Percentiles rank a stretch among this genome's conserved stretches.
Evolutionary conservation across 2,329 filamentous ascomycete genomes (phyloP).

Genomic region (Cercospora citrullina): DNA sequence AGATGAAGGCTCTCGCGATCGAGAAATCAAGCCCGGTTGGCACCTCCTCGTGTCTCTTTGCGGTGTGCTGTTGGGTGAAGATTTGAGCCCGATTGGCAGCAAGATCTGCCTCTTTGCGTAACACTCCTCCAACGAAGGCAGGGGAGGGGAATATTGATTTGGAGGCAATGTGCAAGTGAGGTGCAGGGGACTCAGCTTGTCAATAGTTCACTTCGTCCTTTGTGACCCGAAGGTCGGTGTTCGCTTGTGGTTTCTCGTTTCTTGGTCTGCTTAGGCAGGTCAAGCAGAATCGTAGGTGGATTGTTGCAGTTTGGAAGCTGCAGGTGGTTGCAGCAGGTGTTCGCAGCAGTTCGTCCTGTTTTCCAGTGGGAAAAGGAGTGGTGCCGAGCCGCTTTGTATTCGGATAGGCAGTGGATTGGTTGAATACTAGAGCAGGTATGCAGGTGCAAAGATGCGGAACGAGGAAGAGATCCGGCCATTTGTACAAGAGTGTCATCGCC

Average conservation of each 20-base stretch:
- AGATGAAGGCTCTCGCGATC: slow-evolving; percentile 16
- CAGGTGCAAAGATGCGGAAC: slow-evolving; percentile 4
- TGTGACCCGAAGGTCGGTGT: not conserved
- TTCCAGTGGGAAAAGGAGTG: not conserved
- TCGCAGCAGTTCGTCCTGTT: slow-evolving; percentile 10
- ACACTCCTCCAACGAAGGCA: not conserved
- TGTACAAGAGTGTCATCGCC: slow-evolving; percentile 2
- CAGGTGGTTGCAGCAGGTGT: slow-evolving; percentile 11
- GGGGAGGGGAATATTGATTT: not conserved
- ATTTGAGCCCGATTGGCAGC: slow-evolving; percentile 12
- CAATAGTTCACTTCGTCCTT: not conserved
- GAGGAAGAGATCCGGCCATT: not conserved
- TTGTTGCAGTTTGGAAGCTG: slow-evolving; percentile 1
- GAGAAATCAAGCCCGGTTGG: slow-evolving; percentile 14
- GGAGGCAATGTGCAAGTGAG: not conserved
- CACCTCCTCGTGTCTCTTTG: slow-evolving; percentile 16
- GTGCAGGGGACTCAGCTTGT: slow-evolving; percentile 4
- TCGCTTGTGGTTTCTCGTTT: not conserved
- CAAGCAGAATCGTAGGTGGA: not conserved
- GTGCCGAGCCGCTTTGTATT: not conserved
- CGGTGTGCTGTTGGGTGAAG: slow-evolving; percentile 5
- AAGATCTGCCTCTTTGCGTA: slow-evolving; percentile 18
- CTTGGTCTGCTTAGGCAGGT: not conserved
- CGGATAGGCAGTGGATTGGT: not conserved
- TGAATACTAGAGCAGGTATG: not conserved